Evolutionary conservation across 805 yeast species (phyloP).

Genomic region (Yarrowia keelungensis): DNA sequence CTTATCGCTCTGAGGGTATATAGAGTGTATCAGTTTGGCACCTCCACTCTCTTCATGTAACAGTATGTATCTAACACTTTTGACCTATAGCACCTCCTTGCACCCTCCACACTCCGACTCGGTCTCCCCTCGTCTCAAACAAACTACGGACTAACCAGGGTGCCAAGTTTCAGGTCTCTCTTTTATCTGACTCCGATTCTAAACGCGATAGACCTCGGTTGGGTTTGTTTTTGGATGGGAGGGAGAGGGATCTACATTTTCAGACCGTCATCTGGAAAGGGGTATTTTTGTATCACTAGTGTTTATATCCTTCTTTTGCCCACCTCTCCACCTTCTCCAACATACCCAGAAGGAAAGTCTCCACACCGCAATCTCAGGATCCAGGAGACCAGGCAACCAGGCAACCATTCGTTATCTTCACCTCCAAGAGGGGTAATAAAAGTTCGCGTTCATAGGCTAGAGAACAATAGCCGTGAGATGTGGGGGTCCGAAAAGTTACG

Average conservation of each 20-base stretch:
- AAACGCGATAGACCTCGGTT: neutral
- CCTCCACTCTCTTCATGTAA: no score
- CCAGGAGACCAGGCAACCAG: neutral
- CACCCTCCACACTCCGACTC: no score
- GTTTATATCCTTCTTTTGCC: neutral
- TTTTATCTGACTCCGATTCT: neutral
- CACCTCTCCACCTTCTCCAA: neutral
- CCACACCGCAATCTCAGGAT: no score
- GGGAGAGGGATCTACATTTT: neutral
- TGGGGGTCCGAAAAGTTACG: slow-evolving; percentile 17
- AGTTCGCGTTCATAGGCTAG: neutral
- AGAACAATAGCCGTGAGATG: slow-evolving; percentile 1
- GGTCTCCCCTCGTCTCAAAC: no score
- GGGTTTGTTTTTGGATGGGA: neutral
- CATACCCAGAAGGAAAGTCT: no score
- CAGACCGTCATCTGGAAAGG: neutral
- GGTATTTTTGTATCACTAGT: neutral
- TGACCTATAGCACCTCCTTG: no score
- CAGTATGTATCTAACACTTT: no score
- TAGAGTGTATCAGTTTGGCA: no score
- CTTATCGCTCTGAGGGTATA: no score
- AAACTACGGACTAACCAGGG: no score
- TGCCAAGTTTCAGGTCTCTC: no score
- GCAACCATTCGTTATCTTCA: neutral
- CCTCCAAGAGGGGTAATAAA: neutral